Base-by-base conservation (phyloP, 768 basidiomycete genomes). In the Suillus weaverae region DNA sequence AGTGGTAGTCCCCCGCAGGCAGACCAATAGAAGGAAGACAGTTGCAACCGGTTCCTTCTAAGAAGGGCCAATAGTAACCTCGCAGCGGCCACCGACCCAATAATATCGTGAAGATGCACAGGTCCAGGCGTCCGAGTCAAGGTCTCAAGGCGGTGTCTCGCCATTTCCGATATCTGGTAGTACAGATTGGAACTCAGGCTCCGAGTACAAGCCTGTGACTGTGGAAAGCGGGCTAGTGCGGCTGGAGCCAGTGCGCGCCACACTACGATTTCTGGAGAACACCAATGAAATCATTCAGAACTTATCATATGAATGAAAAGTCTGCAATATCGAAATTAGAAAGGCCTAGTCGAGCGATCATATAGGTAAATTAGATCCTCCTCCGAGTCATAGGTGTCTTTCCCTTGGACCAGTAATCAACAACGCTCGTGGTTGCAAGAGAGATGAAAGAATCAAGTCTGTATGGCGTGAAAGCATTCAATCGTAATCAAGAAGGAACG, bases 1-100 rank as follows among this genome's bases (percentile, higher is more conserved):
- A 50, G 48, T 16, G 48, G 14, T 30, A 50, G 48, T 48, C 41
- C 66, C 66, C 69, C 63, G 65, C 66, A 50, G 26, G 16, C 16
- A 13, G 46, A 6, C n/a, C 46, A 7, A 50, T 26, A 26, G 14
- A 26, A 50, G 64, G 20, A 0, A n/a, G 13, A 14, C 0, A 51
- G 16, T 18, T 30, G 30, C 16, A 30, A 18, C n/a, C 18, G 30
- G 16, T 51, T 30, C 30, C 26, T 18, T 51, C 48, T 14, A 26
- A 5, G 48, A 14, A 26, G 13, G 13, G 4, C 13, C 44, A 11
- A 20, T 44, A 22, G 46, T 6, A 13, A 26, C 48, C 48, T 50
- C 26, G 7, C 48, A 48, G 13, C 10, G 11, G 46, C 48, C 48
- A 26, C 22, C 22, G 26, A 26, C 26, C 48, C 6, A 14, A 26